These are phyloP conservation scores for Penicillium sp. DNA, from an alignment of 2,329 filamentous ascomycete genomes.

Conservation along the genomic window DNA sequence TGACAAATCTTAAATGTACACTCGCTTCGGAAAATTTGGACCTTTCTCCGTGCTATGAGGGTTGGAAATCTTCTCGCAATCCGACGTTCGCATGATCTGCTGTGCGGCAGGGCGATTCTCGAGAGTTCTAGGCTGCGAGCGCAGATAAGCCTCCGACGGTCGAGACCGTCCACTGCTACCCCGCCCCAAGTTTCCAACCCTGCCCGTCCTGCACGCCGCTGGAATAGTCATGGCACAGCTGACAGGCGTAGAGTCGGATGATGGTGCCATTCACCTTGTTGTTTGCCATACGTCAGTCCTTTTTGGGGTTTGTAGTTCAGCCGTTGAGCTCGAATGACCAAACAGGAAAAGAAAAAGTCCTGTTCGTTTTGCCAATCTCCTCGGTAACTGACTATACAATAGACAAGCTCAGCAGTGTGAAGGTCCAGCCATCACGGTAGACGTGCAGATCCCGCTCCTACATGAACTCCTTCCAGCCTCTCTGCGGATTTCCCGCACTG, in stretches of 20 bases:
- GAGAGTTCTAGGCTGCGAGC: neutral
- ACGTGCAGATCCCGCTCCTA: neutral
- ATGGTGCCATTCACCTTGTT: neutral
- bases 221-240: slow-evolving; percentile 14
- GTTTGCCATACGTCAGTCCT: too few species aligned
- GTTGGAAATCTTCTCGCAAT: neutral
- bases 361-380: too few species aligned
- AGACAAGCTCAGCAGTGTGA: neutral
- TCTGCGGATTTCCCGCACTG: neutral
- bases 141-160: slow-evolving; percentile 8
- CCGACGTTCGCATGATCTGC: slow-evolving; percentile 4
- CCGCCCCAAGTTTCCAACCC: slow-evolving; percentile 4
- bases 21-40: neutral
- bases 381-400: too few species aligned
- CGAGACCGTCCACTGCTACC: slow-evolving; percentile 11
- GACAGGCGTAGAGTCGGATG: slow-evolving; percentile 1
- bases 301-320: too few species aligned
- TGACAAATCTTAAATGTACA: neutral
- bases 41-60: neutral
- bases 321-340: too few species aligned
- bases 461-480: neutral
- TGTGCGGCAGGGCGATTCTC: neutral
- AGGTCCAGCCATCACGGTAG: neutral
- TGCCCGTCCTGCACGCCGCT: slow-evolving; percentile 12
- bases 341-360: too few species aligned